Evolutionary conservation across 345 rosid genomes (phyloP), one percentile per base, ranked within the genome.

Genomic region (Salix dunnii): DNA sequence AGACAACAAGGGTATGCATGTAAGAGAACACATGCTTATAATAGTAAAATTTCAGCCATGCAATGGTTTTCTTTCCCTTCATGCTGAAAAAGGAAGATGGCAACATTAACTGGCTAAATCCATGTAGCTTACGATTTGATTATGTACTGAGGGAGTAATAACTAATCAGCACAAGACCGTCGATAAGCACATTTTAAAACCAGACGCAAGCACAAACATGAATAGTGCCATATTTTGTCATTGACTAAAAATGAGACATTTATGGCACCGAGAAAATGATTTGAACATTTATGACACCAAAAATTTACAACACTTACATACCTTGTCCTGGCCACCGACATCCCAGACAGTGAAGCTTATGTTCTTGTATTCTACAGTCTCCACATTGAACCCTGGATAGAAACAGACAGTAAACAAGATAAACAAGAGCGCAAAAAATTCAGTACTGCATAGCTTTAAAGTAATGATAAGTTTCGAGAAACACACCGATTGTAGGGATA

Each of bases 271-370:
- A 23, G 49, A 42, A 7, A 42, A 42, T 3, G 14, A 21, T 12
- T 51, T 55, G 25, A n/a, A 7, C 5, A 1, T 33, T 21, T 7
- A 72, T 14, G 3, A 25, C 1, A 40, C 21, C 14, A 0, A 23
- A 30, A 42, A 7, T 60, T 5, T 60, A 23, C 6, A 2, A 1
- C 18, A 28, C 33, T 21, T 2, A 16, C 55, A n/a, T 51, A 75
- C 78, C 78, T 75, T 75, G 72, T 75, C 78, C 68, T 75, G 78
- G 38, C 78, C 78, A 23, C 78, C 78, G 25, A 75, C 78, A 75
- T 75, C 78, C 78, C 78, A 75, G 33, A 75, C 78, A 13, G 78
- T 75, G 58, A 75, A 75, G 23, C 78, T 75, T 33, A 75, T 75
- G 72, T 75, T 75, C 58, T 75, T 67, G 78, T 75, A 75, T 53